Base-by-base conservation (phyloP, 202 grass and related monocot species). In the Saccharum hybrid region DNA sequence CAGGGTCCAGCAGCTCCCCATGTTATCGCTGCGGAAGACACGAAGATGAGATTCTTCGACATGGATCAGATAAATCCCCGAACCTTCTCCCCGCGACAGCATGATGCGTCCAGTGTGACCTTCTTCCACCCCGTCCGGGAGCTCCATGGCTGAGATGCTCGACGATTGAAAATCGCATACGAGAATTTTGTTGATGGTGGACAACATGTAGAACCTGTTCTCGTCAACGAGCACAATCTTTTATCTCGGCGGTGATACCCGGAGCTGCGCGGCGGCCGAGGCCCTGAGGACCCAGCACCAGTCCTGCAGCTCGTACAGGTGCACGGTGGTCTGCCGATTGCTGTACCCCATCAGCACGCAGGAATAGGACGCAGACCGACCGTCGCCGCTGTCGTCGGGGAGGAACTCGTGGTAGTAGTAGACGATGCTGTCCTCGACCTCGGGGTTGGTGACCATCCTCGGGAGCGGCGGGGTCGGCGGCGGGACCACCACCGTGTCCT, bases 161-260 rank as follows among this genome's bases (percentile, higher is more conserved):
- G 79, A 81, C 13, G 66, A 45, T 1, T 26, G 7, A 12, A 82
- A 72, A 82, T 82, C 67, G 14, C 69, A 72, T 8, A 82, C 79
- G 31, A 82, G 39, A 14, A 82, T 62, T 19, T 57, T 75, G 15
- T 36, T 36, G 34, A 14, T 63, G 19, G 23, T 21, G 15, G 67
- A 75, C 31, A 75, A 11, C 49, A 34, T 81, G 16, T 81, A 81
- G 49, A 81, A 60, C 48, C 7, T 71, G 4, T 8, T 39, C 1
- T 43, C 9, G 21, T 30, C 49, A 2, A 71, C 15, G 28, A 74
- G 46, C 46, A 54, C 31, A 34, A 74, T 46, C 46, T 30, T 74
- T 6, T 46, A 54, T 54, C 16, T 74, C 33, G 15, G 64, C 26
- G 6, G 8, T 8, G 45, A 18, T 18, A 48, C 5, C 5, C 26